Evolutionary conservation across 2,329 filamentous ascomycete species (phyloP).

Genomic region (Botrytis medusae): DNA sequence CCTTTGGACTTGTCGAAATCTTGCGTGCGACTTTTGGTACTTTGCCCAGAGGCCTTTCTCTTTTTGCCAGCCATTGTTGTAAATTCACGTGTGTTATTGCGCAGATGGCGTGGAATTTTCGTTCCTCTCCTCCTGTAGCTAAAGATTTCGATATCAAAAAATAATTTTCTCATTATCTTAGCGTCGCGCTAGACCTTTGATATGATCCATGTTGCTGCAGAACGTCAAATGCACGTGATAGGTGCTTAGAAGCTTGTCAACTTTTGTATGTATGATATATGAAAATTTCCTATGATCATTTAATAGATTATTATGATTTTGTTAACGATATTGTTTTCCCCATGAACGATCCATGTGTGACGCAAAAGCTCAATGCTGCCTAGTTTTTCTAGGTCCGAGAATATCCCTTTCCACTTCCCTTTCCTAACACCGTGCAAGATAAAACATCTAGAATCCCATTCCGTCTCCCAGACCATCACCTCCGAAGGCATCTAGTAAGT

Average conservation of each 20-base stretch:
- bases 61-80: slow-evolving; percentile 22
- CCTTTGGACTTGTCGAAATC: slow-evolving; percentile 36
- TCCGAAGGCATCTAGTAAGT: slow-evolving; percentile 28
- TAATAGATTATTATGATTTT: neutral
- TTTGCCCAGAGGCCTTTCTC: slow-evolving; percentile 20
- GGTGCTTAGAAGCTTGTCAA: neutral
- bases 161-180: slow-evolving; percentile 25
- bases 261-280: neutral
- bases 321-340: neutral
- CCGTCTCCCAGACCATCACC: slow-evolving; percentile 27
- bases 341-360: neutral
- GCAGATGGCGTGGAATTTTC: neutral
- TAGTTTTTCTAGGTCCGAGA: neutral
- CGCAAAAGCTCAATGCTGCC: neutral
- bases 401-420: neutral
- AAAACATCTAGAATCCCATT: slow-evolving; percentile 29
- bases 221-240: neutral
- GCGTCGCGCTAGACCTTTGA: slow-evolving; percentile 13
- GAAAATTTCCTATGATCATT: neutral
- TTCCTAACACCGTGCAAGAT: neutral
- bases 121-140: neutral
- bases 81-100: neutral
- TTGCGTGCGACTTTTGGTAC: neutral
- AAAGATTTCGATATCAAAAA: slow-evolving; percentile 19
- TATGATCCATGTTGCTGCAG: neutral